Conservation (phyloP, 257 asterid genomes). For the Eustoma russellianum region DNA sequence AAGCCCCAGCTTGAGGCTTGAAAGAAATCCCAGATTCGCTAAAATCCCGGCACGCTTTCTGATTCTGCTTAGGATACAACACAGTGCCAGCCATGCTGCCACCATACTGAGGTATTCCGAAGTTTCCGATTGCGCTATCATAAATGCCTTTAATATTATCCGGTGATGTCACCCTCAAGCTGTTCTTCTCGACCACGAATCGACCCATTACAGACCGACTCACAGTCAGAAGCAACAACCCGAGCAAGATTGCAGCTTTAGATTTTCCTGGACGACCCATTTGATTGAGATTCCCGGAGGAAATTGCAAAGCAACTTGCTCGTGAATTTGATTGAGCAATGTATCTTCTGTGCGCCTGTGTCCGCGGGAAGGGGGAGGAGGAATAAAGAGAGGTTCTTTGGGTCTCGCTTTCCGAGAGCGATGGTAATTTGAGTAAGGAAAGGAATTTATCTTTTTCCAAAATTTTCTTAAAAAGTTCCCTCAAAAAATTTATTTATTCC, state of each 20-base stretch:
- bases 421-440: not conserved
- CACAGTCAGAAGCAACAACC: conserved; percentile 29
- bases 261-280: conserved; percentile 43
- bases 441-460: too few relatives aligned
- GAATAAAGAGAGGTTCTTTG: not conserved
- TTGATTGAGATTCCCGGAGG: conserved; percentile 12
- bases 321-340: not conserved
- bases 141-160: conserved; percentile 65
- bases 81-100: conserved; percentile 91
- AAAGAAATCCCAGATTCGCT: conserved; percentile 53
- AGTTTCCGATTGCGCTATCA: conserved; percentile 88
- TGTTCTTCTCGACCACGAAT: conserved; percentile 91
- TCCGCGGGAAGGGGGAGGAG: too few relatives aligned
- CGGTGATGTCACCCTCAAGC: conserved; percentile 77
- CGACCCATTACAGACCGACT: conserved; percentile 45
- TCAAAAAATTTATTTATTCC: too few relatives aligned
- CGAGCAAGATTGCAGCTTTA: conserved; percentile 38
- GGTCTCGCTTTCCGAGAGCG: not conserved
- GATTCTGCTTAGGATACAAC: conserved; percentile 55
- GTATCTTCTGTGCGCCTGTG: not conserved
- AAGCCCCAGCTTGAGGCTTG: conserved; percentile 70
- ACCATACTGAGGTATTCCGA: conserved; percentile 91
- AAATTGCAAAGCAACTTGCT: not conserved
- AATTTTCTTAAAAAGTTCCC: too few relatives aligned
- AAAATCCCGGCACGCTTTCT: conserved; percentile 64